A percentile compares a stretch with the other conserved stretches of the same genome.
Evolutionary conservation across 805 yeast genomes (phyloP).

Genomic region (Lipomyces spencermartinsiae): DNA sequence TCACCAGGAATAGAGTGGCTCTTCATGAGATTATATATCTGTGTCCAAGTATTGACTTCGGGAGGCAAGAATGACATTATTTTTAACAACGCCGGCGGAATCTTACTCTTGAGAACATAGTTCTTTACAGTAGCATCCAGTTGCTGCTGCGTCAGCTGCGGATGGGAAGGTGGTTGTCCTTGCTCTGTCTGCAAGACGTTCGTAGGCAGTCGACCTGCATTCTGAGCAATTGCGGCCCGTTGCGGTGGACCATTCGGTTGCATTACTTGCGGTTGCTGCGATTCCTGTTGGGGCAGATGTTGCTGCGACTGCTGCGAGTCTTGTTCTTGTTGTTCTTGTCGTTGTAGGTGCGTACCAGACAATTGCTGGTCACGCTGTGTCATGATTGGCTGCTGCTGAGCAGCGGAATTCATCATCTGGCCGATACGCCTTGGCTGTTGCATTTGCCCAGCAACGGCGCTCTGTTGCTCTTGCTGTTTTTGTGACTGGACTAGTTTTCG

Average conservation of each 20-base stretch:
- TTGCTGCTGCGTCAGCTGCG: conserved; percentile 36
- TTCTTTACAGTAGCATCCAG: conserved; percentile 25
- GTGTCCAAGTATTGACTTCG: conserved; percentile 80
- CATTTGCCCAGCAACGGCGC: conserved; percentile 6
- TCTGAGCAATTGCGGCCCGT: conserved; percentile 10
- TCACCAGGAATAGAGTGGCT: conserved; percentile 64
- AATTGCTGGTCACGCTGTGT: conserved; percentile 28
- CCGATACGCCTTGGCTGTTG: conserved; percentile 26
- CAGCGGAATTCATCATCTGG: conserved; percentile 29
- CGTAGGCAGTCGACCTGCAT: conserved; percentile 41
- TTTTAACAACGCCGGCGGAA: conserved; percentile 69
- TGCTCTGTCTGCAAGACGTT: conserved; percentile 15
- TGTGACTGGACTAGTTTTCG: conserved; percentile 23
- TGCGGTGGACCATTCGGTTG: conserved; percentile 11
- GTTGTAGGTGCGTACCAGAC: conserved; percentile 10
- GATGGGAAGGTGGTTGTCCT: conserved; percentile 3
- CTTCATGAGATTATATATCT: conserved; percentile 67
- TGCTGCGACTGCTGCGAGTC: conserved; percentile 18
- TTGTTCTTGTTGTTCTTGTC: conserved; percentile 22
- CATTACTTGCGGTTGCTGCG: conserved; percentile 26
- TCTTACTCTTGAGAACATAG: conserved; percentile 65
- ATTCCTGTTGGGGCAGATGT: conserved; percentile 18
- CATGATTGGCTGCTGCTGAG: conserved; percentile 37
- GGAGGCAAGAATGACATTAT: conserved; percentile 80
- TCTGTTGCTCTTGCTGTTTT: conserved; percentile 21